Percentiles rank a stretch among this genome's conserved stretches.
phyloP scores from a whole-genome alignment of 2,329 filamentous ascomycete species.

The Fusarium equiseti region DNA sequence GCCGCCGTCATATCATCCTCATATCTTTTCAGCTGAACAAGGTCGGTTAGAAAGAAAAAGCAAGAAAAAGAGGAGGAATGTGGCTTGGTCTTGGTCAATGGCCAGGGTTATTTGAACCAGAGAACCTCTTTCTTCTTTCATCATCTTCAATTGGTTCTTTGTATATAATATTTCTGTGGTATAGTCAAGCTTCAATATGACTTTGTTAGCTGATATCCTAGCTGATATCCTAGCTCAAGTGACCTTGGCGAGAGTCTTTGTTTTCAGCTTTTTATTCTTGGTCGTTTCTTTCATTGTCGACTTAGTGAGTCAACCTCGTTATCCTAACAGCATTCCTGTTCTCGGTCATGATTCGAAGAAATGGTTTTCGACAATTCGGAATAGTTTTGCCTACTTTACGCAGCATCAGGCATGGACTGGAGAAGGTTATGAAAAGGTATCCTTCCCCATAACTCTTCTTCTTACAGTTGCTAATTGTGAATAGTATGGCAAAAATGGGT shows the following conservation, averaged over 20 bases:
- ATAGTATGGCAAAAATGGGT: conserved; percentile 57
- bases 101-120: not conserved
- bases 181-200: conserved; percentile 14
- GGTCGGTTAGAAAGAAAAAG: not conserved
- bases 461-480: not conserved
- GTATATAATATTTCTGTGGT: not conserved
- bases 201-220: conserved; percentile 28
- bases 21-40: not conserved
- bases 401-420: conserved; percentile 56
- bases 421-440: conserved; percentile 58
- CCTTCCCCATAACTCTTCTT: no score
- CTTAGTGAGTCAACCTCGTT: conserved; percentile 54
- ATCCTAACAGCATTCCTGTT: conserved; percentile 55
- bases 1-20: not conserved
- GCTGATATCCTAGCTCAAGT: conserved; percentile 46
- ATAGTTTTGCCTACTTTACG: conserved; percentile 55
- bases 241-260: conserved; percentile 48
- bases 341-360: conserved; percentile 54
- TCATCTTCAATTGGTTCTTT: not conserved
- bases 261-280: conserved; percentile 50
- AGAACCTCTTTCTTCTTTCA: not conserved
- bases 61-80: not conserved
- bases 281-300: conserved; percentile 57
- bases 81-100: not conserved
- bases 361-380: conserved; percentile 53